Base-by-base conservation (phyloP, 2,329 filamentous ascomycete genomes). In the Pseudogymnoascus sp. region DNA sequence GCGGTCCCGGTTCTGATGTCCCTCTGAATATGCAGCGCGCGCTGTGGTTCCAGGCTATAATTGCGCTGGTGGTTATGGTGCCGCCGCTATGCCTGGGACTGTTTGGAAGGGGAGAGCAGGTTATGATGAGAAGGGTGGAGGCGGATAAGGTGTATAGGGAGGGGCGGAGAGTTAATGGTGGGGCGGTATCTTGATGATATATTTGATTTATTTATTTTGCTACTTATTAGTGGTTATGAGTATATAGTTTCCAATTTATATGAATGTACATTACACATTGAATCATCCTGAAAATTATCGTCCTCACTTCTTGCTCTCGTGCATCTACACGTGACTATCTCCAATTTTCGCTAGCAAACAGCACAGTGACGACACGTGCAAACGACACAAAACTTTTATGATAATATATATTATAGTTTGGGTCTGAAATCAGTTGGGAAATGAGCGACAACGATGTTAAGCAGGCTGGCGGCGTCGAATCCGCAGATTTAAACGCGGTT, bases 21-120 rank as follows among this genome's bases (percentile, higher is more conserved):
- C 87, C 88, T 0, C 74, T 76, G 15, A 88, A 92, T 70, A 92
- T 97, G 89, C 83, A 81, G 68, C 79, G 81, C 21, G 85, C 89
- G 0, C 77, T 97, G 64, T 80, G 96, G 21, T 95, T 97, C 71
- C 83, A 92, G 67, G 90, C 90, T 1, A 86, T 91, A 2, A 63
- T 96, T 8, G 84, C 85, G 0, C 72, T 87, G 61, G 81, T 79
- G 6, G 82, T 84, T 8, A 79, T 89, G 44, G 89, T 90, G 7
- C 73, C 89, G 58, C 87, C 90, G 1, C 67, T 95, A 64, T 81
- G 79, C 12, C 72, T 96, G 33, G 91, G 91, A 0, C 68, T 88
- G 44, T 89, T 92, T 72, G 90, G 91, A 0, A 75, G 85, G 13
- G 61, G 66, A 17, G 78, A 84, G 9, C 79, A 79, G 66, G 72